A percentile compares a stretch with the other conserved stretches of the same genome.
phyloP scores from a whole-genome alignment of 1,284 basidiomycete genomes.

The Ceratobasidium sp. region DNA sequence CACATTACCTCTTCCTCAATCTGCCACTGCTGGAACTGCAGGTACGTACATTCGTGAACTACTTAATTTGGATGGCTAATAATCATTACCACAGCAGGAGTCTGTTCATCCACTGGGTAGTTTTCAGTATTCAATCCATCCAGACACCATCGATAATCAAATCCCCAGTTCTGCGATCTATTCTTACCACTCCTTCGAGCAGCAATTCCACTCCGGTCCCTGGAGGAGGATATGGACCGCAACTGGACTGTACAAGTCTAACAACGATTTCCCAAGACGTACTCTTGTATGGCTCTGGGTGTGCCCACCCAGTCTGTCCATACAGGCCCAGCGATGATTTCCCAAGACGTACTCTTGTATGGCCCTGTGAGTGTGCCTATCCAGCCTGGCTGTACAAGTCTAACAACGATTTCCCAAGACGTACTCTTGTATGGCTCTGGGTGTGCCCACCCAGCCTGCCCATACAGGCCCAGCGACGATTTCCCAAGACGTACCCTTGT shows the following conservation, averaged over 20 bases:
- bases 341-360: constrained; percentile 17
- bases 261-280: not conserved
- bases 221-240: not conserved
- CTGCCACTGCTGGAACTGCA: no score
- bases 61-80: no score
- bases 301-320: not conserved
- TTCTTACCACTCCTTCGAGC: constrained; percentile 14
- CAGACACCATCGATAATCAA: not conserved
- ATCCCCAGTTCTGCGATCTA: not conserved
- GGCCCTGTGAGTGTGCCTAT: constrained; percentile 33
- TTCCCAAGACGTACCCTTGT: constrained; percentile 13
- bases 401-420: not conserved
- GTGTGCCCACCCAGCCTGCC: not conserved
- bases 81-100: no score
- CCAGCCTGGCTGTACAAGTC: not conserved
- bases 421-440: no score
- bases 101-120: constrained; percentile 1
- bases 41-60: no score
- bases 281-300: no score
- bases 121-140: not conserved
- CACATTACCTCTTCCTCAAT: not conserved
- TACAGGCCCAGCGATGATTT: not conserved
- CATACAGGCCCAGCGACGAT: not conserved
- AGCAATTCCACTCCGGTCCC: not conserved
- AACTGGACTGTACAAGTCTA: not conserved